A percentile compares a stretch with the other conserved stretches of the same genome.
These are phyloP conservation scores for Trichosanthes cucumerina DNA, from an alignment of 306 rosid species.

Conservation along the genomic window DNA sequence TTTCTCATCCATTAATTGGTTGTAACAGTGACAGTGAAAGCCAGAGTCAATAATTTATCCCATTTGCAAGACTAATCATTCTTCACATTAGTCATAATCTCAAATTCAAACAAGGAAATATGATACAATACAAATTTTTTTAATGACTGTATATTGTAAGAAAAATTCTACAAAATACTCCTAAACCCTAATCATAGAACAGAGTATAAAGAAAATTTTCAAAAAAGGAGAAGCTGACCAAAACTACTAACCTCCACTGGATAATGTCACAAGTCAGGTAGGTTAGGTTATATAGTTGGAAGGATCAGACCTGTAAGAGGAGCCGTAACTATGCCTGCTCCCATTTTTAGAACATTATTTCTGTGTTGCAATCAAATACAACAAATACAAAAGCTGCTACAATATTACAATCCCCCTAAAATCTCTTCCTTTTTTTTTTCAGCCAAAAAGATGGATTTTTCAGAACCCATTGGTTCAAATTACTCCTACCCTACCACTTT, in stretches of 20 bases:
- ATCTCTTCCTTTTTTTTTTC: slow-evolving; percentile 19
- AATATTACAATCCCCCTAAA: slow-evolving; percentile 64
- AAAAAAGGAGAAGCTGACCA: neutral
- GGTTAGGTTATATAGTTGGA: neutral
- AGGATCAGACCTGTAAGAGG: neutral
- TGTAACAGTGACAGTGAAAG: neutral
- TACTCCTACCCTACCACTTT: neutral
- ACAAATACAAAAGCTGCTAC: slow-evolving; percentile 59
- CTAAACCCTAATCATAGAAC: neutral
- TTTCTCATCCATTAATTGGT: neutral
- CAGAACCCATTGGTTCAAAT: slow-evolving; percentile 3
- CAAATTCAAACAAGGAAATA: neutral
- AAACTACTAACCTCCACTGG: slow-evolving; percentile 6
- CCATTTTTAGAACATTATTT: slow-evolving; percentile 55
- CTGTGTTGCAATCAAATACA: slow-evolving; percentile 71
- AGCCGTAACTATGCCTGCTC: slow-evolving; percentile 1
- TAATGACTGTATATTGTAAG: neutral
- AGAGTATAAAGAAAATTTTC: neutral
- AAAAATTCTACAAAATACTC: neutral
- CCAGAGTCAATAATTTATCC: neutral
- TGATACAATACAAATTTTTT: neutral
- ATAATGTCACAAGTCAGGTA: neutral
- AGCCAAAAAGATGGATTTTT: slow-evolving; percentile 8
- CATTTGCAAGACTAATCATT: neutral
- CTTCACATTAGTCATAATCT: neutral